Evolutionary conservation across 257 asterid genomes (phyloP).

Genomic region (Scutellaria minor): DNA sequence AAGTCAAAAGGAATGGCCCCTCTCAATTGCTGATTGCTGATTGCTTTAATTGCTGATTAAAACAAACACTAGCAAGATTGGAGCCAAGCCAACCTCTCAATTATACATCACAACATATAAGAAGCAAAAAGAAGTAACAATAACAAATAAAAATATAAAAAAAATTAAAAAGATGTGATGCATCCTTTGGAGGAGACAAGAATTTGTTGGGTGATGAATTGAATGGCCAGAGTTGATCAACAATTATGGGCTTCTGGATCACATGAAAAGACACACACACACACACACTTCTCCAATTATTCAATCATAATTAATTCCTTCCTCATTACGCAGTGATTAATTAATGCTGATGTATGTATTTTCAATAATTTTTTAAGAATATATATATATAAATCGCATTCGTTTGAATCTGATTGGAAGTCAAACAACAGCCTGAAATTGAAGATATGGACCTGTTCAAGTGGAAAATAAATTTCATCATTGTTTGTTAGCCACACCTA

Average conservation of each 20-base stretch:
- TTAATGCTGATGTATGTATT: not conserved
- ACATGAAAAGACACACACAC: constrained; percentile 35
- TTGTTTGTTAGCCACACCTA: too few species aligned
- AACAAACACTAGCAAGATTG: not conserved
- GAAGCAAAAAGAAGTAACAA: not conserved
- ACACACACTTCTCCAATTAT: not conserved
- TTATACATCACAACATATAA: not conserved
- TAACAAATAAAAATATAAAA: not conserved
- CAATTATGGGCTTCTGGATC: constrained; percentile 48
- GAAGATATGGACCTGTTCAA: not conserved
- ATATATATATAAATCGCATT: not conserved
- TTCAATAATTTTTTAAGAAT: not conserved
- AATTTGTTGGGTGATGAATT: constrained; percentile 32
- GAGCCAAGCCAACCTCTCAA: not conserved
- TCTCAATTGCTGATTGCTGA: too few species aligned
- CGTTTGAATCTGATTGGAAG: not conserved
- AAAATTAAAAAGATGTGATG: constrained; percentile 10
- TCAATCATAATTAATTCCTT: constrained; percentile 32
- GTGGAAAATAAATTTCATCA: too few species aligned
- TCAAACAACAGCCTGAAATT: constrained; percentile 13
- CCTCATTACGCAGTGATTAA: constrained; percentile 1
- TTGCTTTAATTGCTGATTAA: constrained; percentile 6
- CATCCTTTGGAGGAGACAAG: constrained; percentile 44
- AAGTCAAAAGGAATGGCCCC: constrained; percentile 35
- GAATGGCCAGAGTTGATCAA: constrained; percentile 37